These are phyloP conservation scores for Aegle marmelos DNA, from an alignment of 345 rosid genomes.

Conservation along the genomic window DNA sequence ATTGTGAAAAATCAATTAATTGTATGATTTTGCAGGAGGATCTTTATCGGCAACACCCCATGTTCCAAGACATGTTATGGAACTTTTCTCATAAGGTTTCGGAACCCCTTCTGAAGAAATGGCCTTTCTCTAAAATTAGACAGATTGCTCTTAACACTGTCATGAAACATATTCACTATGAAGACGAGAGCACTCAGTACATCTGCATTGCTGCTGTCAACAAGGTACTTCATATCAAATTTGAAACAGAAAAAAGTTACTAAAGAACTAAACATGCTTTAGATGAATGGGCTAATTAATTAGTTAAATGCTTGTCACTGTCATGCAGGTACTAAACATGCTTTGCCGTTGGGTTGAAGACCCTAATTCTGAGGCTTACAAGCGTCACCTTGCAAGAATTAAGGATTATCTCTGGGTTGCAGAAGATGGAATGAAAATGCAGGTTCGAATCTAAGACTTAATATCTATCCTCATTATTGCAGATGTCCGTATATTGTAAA, in stretches of 20 bases:
- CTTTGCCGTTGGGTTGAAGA: slow-evolving; percentile 60
- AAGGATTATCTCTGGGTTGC: slow-evolving; percentile 62
- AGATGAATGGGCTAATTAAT: neutral
- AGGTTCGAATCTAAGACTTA: slow-evolving; percentile 17
- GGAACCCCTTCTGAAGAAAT: slow-evolving; percentile 43
- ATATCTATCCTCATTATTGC: neutral
- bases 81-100: slow-evolving; percentile 29
- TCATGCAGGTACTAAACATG: slow-evolving; percentile 46
- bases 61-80: slow-evolving; percentile 55
- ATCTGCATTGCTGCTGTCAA: slow-evolving; percentile 43
- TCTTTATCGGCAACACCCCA: slow-evolving; percentile 40
- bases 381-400: slow-evolving; percentile 45
- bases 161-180: slow-evolving; percentile 56
- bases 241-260: too few relatives aligned
- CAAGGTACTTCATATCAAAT: slow-evolving; percentile 44
- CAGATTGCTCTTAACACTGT: slow-evolving; percentile 35
- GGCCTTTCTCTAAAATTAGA: slow-evolving; percentile 58
- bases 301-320: too few relatives aligned
- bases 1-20: too few relatives aligned
- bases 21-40: slow-evolving; percentile 41
- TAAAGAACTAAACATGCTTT: too few relatives aligned
- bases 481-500: neutral
- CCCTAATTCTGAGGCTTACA: slow-evolving; percentile 44
- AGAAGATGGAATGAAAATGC: slow-evolving; percentile 73
- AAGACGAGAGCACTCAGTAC: slow-evolving; percentile 48